These are phyloP conservation scores for Cymbopogon citratus DNA, from an alignment of 176 grass and related monocot species.

Conservation along the genomic window DNA sequence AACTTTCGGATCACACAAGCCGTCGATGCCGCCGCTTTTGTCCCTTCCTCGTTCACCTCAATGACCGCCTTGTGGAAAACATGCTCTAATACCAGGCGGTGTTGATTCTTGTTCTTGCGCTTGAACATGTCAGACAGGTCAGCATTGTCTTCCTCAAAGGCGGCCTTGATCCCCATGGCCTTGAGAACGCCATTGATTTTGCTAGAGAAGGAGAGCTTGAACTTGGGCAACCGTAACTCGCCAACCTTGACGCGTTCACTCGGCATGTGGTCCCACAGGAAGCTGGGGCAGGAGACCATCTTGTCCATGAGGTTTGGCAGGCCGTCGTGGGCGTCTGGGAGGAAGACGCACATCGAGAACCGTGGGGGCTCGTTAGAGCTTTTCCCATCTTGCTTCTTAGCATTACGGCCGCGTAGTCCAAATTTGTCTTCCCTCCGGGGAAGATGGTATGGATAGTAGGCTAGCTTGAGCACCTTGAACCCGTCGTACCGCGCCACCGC, in stretches of 20 bases:
- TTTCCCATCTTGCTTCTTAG: background rate
- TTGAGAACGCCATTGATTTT: slow-evolving; percentile 4
- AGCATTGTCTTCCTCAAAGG: background rate
- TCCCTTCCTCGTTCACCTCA: slow-evolving; percentile 35
- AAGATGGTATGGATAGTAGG: background rate
- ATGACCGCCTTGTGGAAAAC: background rate
- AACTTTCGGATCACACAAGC: background rate
- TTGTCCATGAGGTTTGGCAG: background rate
- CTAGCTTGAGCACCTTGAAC: slow-evolving; percentile 5
- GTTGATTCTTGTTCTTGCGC: too few species aligned
- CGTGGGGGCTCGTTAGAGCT: fast-evolving
- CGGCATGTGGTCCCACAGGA: background rate
- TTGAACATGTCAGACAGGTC: background rate
- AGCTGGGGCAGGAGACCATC: background rate
- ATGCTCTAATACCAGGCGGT: background rate
- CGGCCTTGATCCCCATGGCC: background rate
- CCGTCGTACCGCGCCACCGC: background rate
- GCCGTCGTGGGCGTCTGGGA: background rate
- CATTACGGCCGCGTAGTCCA: fast-evolving
- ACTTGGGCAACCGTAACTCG: slow-evolving; percentile 23
- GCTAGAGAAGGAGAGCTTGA: slow-evolving; percentile 7
- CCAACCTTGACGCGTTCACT: background rate
- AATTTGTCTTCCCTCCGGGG: background rate
- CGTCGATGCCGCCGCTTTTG: slow-evolving; percentile 3
- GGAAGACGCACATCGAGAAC: slow-evolving; percentile 22